A percentile compares a stretch with the other conserved stretches of the same genome.
Evolutionary conservation across 192 early-diverging fungal species (phyloP).

Genomic region (Pecoramyces ruminantium): DNA sequence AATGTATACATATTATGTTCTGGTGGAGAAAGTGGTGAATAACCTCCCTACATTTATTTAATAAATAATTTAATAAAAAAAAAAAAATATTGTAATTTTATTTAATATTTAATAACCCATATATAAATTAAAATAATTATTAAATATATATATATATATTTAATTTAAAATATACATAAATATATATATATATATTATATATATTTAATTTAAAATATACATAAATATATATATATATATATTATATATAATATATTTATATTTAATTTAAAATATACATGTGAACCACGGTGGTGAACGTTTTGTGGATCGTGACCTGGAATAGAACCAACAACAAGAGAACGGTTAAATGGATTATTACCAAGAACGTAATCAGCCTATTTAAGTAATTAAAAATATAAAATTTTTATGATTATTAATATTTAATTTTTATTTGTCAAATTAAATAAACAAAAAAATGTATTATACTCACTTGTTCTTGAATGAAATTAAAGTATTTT

Average conservation of each 20-base stretch:
- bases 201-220: too few relatives aligned
- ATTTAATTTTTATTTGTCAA: too few relatives aligned
- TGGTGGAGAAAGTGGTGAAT: slow-evolving; percentile 5
- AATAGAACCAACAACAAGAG: slow-evolving; percentile 27
- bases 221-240: too few relatives aligned
- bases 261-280: slow-evolving; percentile 15
- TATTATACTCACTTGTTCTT: background rate
- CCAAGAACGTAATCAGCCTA: slow-evolving; percentile 37
- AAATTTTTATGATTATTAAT: background rate
- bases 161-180: too few relatives aligned
- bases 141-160: too few relatives aligned
- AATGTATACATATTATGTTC: slow-evolving; percentile 13
- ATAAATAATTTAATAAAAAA: background rate
- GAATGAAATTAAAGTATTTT: background rate
- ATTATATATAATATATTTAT: too few relatives aligned
- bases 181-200: too few relatives aligned
- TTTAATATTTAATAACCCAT: too few relatives aligned
- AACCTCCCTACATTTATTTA: background rate
- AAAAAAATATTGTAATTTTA: too few relatives aligned
- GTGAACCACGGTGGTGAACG: slow-evolving; percentile 35
- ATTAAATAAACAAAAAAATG: background rate
- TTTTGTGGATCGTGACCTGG: slow-evolving; percentile 21
- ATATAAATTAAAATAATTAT: too few relatives aligned
- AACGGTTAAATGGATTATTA: slow-evolving; percentile 27
- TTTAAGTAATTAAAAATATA: background rate